Percentiles rank a stretch among this genome's conserved stretches.
Conservation (phyloP, 371 early-diverging fungal species). For the Mucor velutinosus region DNA sequence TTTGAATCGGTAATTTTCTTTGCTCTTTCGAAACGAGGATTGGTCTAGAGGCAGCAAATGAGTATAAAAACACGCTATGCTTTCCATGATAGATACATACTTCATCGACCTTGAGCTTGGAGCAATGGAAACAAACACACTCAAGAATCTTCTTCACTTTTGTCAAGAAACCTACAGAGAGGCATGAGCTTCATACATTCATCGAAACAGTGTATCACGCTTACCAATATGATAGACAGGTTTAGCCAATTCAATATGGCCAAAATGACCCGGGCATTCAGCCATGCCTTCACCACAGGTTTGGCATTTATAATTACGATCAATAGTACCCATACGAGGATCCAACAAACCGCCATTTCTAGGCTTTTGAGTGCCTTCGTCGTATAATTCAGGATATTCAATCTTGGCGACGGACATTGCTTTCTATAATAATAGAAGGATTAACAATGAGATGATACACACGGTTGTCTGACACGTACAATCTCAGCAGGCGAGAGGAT, state of each 20-base stretch:
- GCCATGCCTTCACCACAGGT: conserved; percentile 97
- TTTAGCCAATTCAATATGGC: conserved; percentile 98
- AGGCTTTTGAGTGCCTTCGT: conserved; percentile 88
- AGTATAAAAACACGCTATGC: background rate
- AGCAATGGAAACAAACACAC: conserved; percentile 98
- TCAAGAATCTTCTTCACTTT: conserved; percentile 98
- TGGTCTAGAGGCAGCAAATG: conserved; percentile 43
- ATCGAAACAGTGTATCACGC: conserved; percentile 12
- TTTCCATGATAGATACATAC: conserved; percentile 36
- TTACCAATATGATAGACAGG: conserved; percentile 95
- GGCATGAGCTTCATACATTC: background rate
- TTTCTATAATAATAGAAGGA: conserved; percentile 64
- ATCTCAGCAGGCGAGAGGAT: conserved; percentile 95
- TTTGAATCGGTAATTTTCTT: conserved; percentile 76
- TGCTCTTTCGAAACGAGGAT: conserved; percentile 75
- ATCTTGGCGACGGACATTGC: conserved; percentile 96
- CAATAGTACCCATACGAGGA: conserved; percentile 98
- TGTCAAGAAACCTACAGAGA: conserved; percentile 65
- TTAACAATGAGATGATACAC: conserved; percentile 9
- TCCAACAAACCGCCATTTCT: conserved; percentile 93
- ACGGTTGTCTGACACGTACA: conserved; percentile 57
- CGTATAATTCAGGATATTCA: conserved; percentile 95
- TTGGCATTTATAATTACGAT: conserved; percentile 97
- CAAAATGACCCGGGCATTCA: conserved; percentile 99
- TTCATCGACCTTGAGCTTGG: conserved; percentile 92